Evolutionary conservation across 148 eudicot species (phyloP), one percentile per base, ranked within the genome.

Genomic region (Rhododendron mucronatum): DNA sequence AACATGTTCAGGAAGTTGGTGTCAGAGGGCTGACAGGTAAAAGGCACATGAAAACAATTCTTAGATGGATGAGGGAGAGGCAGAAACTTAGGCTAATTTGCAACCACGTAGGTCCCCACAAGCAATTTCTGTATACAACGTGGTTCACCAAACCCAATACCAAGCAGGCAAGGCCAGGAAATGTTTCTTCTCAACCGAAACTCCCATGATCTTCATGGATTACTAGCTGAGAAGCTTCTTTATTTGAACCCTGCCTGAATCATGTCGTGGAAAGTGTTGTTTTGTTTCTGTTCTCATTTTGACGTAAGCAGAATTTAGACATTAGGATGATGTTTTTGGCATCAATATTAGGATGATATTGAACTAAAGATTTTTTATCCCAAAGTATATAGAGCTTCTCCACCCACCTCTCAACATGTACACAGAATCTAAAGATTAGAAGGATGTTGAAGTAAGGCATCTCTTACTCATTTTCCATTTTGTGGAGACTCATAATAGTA

Each of bases 41-140:
- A 87, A 86, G 92, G 39, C 98, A 95, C 86, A 93, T 95, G 98
- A 95, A 95, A 87, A 89, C 92, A 48, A 92, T 95, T 21, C 61
- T 95, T 87, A 90, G 93, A 90, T 94, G 98, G 96, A 95, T 95
- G 98, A 90, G 90, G 88, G 92, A 95, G 88, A 91, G 98, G 88
- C 98, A 95, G 85, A 94, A 93, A 83, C 90, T 95, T 67, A 93
- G 89, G 91, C 89, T 86, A 74, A 87, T 95, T 50, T 95, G 96
- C 92, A 94, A 94, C 89, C 96, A 93, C 87, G 92, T 90, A 16
- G 98, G 98, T 15, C 86, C 93, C 39, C 87, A 91, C 63, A 95
- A 94, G 89, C 95, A 94, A 78, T 94, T 95, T 89, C 91, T 95
- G 47, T 95, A 95, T 79, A 93, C 98, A 3, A 94, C 95, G 50